phyloP scores from a whole-genome alignment of 345 rosid genomes.

The Microcos paniculata region DNA sequence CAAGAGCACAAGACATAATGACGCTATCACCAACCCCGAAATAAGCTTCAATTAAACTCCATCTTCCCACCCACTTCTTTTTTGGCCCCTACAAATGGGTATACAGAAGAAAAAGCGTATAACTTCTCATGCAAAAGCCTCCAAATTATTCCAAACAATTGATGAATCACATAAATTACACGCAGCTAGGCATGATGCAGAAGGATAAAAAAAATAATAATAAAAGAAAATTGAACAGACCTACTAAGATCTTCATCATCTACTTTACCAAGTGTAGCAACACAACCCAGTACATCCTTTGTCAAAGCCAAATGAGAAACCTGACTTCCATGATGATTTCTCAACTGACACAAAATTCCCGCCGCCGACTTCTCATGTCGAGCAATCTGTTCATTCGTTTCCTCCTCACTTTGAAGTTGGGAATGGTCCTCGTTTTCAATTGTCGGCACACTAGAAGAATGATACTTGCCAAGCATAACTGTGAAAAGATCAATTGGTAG shows the following conservation, averaged over 20 bases:
- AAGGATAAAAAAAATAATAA: conserved; percentile 4
- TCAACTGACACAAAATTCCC: conserved; percentile 58
- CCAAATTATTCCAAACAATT: not conserved
- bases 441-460: conserved; percentile 32
- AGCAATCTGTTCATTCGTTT: conserved; percentile 55
- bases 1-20: not conserved
- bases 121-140: not conserved
- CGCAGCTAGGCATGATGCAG: not conserved
- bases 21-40: not conserved
- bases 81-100: not conserved
- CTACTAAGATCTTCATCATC: conserved; percentile 75
- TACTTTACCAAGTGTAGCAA: conserved; percentile 81
- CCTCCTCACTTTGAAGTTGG: conserved; percentile 53
- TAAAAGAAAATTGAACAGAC: conserved; percentile 39
- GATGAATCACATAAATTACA: not conserved
- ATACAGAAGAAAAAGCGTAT: not conserved
- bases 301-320: conserved; percentile 40
- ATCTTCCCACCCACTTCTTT: not conserved
- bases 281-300: conserved; percentile 70
- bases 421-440: conserved; percentile 29
- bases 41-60: not conserved
- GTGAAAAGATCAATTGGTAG: conserved; percentile 22
- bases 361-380: conserved; percentile 68
- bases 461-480: conserved; percentile 66
- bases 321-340: conserved; percentile 37